Evolutionary conservation across 495 filamentous ascomycete species (phyloP).

Genomic region (Talaromyces stipitatus): DNA sequence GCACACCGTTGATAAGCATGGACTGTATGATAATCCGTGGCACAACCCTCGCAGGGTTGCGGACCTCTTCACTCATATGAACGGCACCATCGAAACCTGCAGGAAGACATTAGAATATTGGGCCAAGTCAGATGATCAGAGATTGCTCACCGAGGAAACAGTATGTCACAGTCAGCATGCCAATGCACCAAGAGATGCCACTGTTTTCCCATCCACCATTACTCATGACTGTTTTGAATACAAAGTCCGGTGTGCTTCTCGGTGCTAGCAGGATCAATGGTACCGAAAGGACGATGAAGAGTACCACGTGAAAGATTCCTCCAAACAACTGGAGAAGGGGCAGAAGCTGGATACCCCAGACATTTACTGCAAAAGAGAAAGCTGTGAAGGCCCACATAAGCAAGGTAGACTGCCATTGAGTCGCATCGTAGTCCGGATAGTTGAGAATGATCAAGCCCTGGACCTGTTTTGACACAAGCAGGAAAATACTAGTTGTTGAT

Average conservation of each 20-base stretch:
- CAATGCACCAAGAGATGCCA: slow-evolving; percentile 33
- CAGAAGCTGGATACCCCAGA: slow-evolving; percentile 31
- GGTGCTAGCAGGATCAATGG: slow-evolving; percentile 34
- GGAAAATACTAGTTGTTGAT: slow-evolving; percentile 22
- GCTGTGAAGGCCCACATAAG: slow-evolving; percentile 31
- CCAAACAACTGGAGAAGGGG: slow-evolving; percentile 37
- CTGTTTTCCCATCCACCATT: slow-evolving; percentile 28
- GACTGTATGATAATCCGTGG: slow-evolving; percentile 24
- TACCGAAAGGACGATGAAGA: slow-evolving; percentile 38
- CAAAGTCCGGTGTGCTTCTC: slow-evolving; percentile 30
- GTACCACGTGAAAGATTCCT: slow-evolving; percentile 36
- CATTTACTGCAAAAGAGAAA: slow-evolving; percentile 28
- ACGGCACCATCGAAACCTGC: slow-evolving; percentile 21
- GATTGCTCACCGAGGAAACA: slow-evolving; percentile 17
- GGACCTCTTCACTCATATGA: slow-evolving; percentile 32
- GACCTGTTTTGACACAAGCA: slow-evolving; percentile 30
- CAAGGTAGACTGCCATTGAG: slow-evolving; percentile 40
- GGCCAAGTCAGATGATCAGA: not conserved
- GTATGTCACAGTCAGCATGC: slow-evolving; percentile 23
- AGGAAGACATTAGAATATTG: not conserved
- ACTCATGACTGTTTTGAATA: slow-evolving; percentile 33
- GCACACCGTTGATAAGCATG: slow-evolving; percentile 25
- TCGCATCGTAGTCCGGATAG: slow-evolving; percentile 24
- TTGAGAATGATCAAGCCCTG: slow-evolving; percentile 38
- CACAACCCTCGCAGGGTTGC: slow-evolving; percentile 25